These are phyloP conservation scores for Cryptococcus sp. DNA, from an alignment of 1,284 basidiomycete genomes.

Conservation along the genomic window DNA sequence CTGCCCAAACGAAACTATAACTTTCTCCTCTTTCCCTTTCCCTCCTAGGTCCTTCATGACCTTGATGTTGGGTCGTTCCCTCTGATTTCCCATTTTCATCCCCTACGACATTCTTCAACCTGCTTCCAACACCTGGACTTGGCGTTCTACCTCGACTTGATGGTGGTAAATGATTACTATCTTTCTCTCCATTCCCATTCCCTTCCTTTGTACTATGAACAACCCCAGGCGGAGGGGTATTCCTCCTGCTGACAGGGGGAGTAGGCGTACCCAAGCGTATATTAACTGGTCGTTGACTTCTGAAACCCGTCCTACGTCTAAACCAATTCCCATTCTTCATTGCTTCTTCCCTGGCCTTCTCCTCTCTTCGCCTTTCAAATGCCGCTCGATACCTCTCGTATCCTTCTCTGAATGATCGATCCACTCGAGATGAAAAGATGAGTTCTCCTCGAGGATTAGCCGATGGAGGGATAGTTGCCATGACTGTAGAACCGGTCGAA, in stretches of 20 bases:
- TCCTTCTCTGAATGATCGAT: conserved; percentile 74
- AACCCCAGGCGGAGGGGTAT: conserved; percentile 17
- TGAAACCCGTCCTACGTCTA: neutral
- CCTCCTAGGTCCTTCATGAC: neutral
- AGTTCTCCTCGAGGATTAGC: conserved; percentile 90
- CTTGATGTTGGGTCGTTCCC: neutral
- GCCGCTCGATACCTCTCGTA: conserved; percentile 88
- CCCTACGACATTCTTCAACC: neutral
- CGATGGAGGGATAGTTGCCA: conserved; percentile 81
- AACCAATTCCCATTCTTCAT: conserved; percentile 3
- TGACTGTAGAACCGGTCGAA: conserved; percentile 45
- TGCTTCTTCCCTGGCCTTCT: conserved; percentile 49
- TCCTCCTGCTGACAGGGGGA: conserved; percentile 17
- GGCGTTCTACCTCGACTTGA: conserved; percentile 6
- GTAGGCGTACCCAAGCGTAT: conserved; percentile 12
- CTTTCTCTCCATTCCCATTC: neutral
- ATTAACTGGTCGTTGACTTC: neutral
- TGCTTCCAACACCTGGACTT: conserved; percentile 9
- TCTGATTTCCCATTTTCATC: neutral
- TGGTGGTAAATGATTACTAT: neutral
- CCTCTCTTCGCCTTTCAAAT: conserved; percentile 78
- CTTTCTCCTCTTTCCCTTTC: conserved; percentile 23
- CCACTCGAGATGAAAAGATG: conserved; percentile 87
- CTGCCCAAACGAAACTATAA: conserved; percentile 23
- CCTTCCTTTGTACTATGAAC: neutral